Evolutionary conservation across 73 alveolate genomes (phyloP).

Genomic region (Symbiodinium pilosum): DNA sequence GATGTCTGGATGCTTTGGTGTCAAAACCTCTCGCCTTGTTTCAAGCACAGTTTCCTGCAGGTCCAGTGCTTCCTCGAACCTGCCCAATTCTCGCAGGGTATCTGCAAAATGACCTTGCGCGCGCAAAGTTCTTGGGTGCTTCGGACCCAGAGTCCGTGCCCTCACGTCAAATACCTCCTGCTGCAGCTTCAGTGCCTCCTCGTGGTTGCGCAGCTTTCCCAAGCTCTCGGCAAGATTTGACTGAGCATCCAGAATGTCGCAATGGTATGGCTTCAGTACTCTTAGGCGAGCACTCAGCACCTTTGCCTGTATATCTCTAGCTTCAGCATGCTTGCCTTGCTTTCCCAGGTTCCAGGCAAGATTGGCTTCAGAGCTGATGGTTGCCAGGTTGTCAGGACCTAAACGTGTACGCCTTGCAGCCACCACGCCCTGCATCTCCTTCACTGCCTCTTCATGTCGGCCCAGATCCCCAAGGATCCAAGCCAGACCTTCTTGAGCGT

Average conservation of each 20-base stretch:
- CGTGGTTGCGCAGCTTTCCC: slow-evolving; percentile 10
- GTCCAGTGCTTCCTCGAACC: neutral
- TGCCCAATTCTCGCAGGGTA: neutral
- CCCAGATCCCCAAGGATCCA: neutral
- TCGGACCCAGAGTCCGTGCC: neutral
- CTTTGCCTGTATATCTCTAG: neutral
- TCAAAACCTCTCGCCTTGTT: neutral
- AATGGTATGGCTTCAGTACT: neutral
- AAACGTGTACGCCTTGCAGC: neutral
- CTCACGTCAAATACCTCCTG: neutral
- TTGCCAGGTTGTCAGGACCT: neutral
- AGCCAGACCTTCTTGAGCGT: slow-evolving; percentile 8
- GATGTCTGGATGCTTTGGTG: slow-evolving; percentile 1
- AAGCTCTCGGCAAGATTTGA: neutral
- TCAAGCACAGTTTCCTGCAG: neutral
- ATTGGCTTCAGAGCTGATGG: neutral
- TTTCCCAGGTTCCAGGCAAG: neutral
- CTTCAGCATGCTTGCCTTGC: slow-evolving; percentile 16
- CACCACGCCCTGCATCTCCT: neutral
- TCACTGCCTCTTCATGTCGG: neutral
- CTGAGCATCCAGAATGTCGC: neutral
- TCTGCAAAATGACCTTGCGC: neutral
- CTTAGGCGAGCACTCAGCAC: neutral
- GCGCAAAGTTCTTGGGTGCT: neutral
- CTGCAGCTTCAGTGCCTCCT: neutral